Base-by-base conservation (phyloP, 352 stramenopile genomes). In the Pythium grandisporangium region DNA sequence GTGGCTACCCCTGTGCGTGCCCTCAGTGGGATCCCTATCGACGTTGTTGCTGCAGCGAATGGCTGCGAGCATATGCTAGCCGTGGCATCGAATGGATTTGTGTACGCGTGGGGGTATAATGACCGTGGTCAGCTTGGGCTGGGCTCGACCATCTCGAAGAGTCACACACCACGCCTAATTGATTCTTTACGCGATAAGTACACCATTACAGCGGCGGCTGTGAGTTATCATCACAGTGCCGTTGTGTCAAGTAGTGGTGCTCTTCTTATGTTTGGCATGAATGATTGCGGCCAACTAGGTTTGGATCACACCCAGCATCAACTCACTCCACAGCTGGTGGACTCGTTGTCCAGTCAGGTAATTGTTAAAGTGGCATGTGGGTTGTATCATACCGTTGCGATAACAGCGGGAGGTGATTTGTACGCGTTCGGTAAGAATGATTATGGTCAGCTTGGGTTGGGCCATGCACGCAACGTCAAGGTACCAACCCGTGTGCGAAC, bases 61-160 rank as follows among this genome's bases (percentile, higher is more conserved):
- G 81, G 81, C 16, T 92, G 78, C 23, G 81, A 93, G 37, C 81
- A 93, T 49, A 93, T 93, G 81, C 45, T 93, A 16, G 81, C 81
- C 20, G 74, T 93, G 22, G 55, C 71, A n/a, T 50, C 62, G 2
- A 78, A 93, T 44, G 81, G 78, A 13, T 56, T 65, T 11, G 78
- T 87, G 3, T 93, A 89, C 53, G 84, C 81, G 1, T 93, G 81
- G 81, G 81, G 81, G 30, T 93, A 90, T 56, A 93, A 93, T 39
- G 81, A 93, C 38, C 70, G 78, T 30, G 81, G 81, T 2, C 81
- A 93, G 44, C 64, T 93, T 27, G 81, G 81, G 7, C 59, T 92
- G 14, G 78, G 81, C 0, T 89, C 74, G 10, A 92, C 81, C 3
- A 89, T 92, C 41, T 89, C 78, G 0, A 93, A 93, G 51, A 87